A percentile compares a stretch with the other conserved stretches of the same genome.
Conservation (phyloP, 2,329 filamentous ascomycete genomes). For the Diaporthe helianthi region DNA sequence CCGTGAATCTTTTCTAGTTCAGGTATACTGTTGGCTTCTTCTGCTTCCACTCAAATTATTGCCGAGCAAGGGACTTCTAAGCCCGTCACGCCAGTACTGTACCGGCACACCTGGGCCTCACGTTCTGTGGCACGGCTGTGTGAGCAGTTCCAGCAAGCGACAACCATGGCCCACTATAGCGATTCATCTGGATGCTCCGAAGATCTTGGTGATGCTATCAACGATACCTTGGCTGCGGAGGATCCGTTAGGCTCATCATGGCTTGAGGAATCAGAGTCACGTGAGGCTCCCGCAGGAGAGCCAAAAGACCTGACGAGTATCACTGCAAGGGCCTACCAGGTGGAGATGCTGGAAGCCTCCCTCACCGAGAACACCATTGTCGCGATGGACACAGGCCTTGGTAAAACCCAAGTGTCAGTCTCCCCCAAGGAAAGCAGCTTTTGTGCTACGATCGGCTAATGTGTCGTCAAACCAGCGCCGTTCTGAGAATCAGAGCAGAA, state of each 20-base stretch:
- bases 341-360: slow-evolving; percentile 78
- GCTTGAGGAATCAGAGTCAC: slow-evolving; percentile 6
- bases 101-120: not conserved
- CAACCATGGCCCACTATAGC: slow-evolving; percentile 30
- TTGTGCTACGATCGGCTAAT: slow-evolving; percentile 8
- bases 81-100: no score
- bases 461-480: slow-evolving; percentile 55
- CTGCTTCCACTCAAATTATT: no score
- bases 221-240: slow-evolving; percentile 79
- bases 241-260: slow-evolving; percentile 19
- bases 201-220: slow-evolving; percentile 70
- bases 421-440: not conserved
- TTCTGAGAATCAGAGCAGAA: slow-evolving; percentile 71
- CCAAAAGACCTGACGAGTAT: slow-evolving; percentile 40
- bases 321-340: slow-evolving; percentile 69
- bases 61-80: not conserved
- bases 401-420: slow-evolving; percentile 78
- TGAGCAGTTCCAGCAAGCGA: not conserved
- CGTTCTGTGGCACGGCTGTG: not conserved
- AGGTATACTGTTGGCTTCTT: not conserved
- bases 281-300: not conserved
- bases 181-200: slow-evolving; percentile 24
- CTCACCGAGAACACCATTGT: slow-evolving; percentile 75
- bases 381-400: slow-evolving; percentile 80
- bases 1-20: not conserved